Percentiles rank a stretch among this genome's conserved stretches.
Conservation (phyloP, 2,329 filamentous ascomycete genomes). For the Xylaria polymorpha region DNA sequence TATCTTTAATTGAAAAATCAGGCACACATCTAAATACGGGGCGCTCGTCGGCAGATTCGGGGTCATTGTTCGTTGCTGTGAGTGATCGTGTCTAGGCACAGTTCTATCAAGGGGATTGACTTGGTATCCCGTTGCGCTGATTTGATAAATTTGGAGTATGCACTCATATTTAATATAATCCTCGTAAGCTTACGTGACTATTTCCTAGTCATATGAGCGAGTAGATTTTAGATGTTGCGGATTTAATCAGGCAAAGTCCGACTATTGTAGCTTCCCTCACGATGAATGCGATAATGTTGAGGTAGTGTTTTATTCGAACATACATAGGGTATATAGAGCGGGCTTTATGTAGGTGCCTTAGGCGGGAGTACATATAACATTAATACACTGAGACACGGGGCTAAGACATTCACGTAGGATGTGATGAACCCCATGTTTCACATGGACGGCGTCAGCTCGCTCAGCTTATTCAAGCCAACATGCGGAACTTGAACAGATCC, state of each 20-base stretch:
- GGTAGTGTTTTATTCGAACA: background rate
- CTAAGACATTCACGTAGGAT: no score
- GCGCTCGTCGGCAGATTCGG: background rate
- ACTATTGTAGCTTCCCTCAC: background rate
- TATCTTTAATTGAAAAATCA: background rate
- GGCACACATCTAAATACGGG: background rate
- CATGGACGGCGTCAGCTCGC: background rate
- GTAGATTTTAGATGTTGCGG: background rate
- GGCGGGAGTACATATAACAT: background rate
- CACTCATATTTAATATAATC: background rate
- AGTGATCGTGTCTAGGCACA: background rate
- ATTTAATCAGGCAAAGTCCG: background rate
- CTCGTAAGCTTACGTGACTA: background rate
- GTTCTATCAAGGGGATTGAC: background rate
- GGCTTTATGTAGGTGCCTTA: background rate
- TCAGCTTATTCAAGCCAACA: constrained; percentile 26
- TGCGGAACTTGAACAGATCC: constrained; percentile 48
- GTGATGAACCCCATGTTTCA: background rate
- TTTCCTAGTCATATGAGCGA: background rate
- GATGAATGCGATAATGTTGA: background rate
- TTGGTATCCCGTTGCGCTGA: background rate
- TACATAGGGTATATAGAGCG: background rate
- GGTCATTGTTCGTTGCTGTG: background rate
- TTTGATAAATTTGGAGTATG: background rate
- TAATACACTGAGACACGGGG: no score